phyloP scores from a whole-genome alignment of 2,329 filamentous ascomycete genomes.

The Penicillium sp. region DNA sequence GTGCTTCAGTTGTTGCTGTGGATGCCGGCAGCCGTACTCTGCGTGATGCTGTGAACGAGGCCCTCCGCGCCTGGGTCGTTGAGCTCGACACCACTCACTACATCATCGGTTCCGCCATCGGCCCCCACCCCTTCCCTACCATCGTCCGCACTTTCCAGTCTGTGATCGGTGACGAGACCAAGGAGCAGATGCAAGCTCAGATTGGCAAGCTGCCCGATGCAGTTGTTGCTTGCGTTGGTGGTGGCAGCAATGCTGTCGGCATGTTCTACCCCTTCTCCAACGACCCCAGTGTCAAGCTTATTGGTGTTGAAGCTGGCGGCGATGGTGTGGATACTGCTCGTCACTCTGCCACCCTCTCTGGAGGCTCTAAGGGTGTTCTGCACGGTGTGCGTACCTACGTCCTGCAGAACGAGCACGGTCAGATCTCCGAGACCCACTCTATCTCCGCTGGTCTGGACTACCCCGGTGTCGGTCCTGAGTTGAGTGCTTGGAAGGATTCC shows the following conservation, averaged over 20 bases:
- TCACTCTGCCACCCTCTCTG: conserved; percentile 86
- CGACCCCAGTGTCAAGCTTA: conserved; percentile 80
- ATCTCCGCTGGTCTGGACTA: conserved; percentile 97
- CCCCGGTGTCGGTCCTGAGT: conserved; percentile 91
- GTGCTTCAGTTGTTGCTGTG: conserved; percentile 89
- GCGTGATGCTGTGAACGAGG: conserved; percentile 91
- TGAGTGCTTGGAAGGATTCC: conserved; percentile 90
- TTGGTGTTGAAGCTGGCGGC: conserved; percentile 94
- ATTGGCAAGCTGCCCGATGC: conserved; percentile 91
- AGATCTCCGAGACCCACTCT: conserved; percentile 94
- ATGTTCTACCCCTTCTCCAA: conserved; percentile 98
- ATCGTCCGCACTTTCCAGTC: conserved; percentile 98
- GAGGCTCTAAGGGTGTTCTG: conserved; percentile 86
- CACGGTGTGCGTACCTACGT: conserved; percentile 97
- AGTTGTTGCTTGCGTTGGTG: conserved; percentile 94
- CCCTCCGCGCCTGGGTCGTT: conserved; percentile 90
- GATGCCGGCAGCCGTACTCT: conserved; percentile 85
- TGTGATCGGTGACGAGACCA: conserved; percentile 93
- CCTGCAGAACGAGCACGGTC: conserved; percentile 87
- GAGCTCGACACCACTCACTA: conserved; percentile 94
- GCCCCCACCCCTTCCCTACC: conserved; percentile 95
- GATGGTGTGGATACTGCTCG: conserved; percentile 85
- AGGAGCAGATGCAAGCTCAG: conserved; percentile 83
- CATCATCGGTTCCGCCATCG: conserved; percentile 96
- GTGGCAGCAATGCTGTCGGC: conserved; percentile 90